Percentiles rank a stretch among this genome's conserved stretches.
These are phyloP conservation scores for Sporormia fimetaria DNA, from an alignment of 495 filamentous ascomycete genomes.

Conservation along the genomic window DNA sequence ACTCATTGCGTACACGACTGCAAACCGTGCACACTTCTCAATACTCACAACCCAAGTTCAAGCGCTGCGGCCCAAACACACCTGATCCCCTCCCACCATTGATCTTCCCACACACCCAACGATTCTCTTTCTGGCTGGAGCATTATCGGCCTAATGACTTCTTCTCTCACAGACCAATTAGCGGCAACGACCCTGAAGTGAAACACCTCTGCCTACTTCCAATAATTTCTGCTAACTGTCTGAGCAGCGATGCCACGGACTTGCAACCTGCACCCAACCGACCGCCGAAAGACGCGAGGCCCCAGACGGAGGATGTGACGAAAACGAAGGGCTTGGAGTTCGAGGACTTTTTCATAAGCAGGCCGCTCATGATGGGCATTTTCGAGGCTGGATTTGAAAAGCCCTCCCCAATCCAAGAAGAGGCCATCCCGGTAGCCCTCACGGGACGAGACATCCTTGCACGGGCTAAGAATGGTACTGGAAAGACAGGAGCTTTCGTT, in stretches of 20 bases:
- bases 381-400: conserved; percentile 99
- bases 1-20: too few relatives aligned
- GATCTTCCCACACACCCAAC: too few relatives aligned
- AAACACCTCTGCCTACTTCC: too few relatives aligned
- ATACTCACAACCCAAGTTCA: too few relatives aligned
- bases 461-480: conserved; percentile 95
- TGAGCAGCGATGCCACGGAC: conserved; percentile 10
- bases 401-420: conserved; percentile 98
- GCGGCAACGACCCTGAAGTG: conserved; percentile 58
- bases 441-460: conserved; percentile 92
- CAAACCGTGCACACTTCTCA: too few relatives aligned
- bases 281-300: conserved; percentile 52
- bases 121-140: too few relatives aligned
- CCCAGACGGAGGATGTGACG: conserved; percentile 67
- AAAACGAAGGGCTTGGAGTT: conserved; percentile 95
- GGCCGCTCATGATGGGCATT: conserved; percentile 94
- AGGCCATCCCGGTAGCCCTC: conserved; percentile 90
- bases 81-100: too few relatives aligned
- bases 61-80: too few relatives aligned
- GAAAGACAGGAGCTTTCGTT: conserved; percentile 95
- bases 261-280: conserved; percentile 45
- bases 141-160: conserved; percentile 29
- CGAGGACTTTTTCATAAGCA: conserved; percentile 89
- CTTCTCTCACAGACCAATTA: conserved; percentile 33
- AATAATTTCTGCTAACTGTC: too few relatives aligned